Percentiles rank a stretch among this genome's conserved stretches.
These are phyloP conservation scores for Ophiosphaerella herpotricha DNA, from an alignment of 2,329 filamentous ascomycete species.

Conservation along the genomic window DNA sequence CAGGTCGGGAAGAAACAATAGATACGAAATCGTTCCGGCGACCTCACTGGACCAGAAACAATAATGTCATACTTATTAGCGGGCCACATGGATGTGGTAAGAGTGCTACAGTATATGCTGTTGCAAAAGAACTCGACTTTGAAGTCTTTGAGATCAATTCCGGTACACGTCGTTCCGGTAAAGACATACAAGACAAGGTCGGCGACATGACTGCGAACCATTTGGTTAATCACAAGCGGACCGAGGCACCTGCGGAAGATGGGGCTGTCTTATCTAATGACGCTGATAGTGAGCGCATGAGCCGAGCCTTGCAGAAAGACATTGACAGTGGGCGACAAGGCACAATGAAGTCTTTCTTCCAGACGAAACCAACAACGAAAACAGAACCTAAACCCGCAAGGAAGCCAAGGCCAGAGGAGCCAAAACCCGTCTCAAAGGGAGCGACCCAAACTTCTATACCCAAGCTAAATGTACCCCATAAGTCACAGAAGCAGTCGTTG, in stretches of 20 bases:
- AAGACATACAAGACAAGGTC: conserved; percentile 86
- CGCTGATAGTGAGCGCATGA: conserved; percentile 44
- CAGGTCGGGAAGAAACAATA: conserved; percentile 63
- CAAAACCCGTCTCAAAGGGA: conserved; percentile 15
- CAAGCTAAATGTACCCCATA: conserved; percentile 35
- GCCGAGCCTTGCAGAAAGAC: conserved; percentile 59
- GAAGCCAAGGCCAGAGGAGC: conserved; percentile 15
- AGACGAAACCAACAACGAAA: conserved; percentile 41
- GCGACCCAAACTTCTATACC: conserved; percentile 29
- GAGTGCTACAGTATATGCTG: conserved; percentile 87
- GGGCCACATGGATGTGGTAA: conserved; percentile 91
- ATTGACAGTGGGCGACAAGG: conserved; percentile 73
- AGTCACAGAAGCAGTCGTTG: conserved; percentile 82
- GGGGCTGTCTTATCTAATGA: conserved; percentile 20
- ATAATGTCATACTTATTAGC: conserved; percentile 84
- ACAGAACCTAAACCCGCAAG: conserved; percentile 18
- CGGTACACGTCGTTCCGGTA: conserved; percentile 80
- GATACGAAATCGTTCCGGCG: conserved; percentile 40
- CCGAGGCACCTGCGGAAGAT: conserved; percentile 31
- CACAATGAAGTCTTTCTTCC: conserved; percentile 83
- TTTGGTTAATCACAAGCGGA: conserved; percentile 66
- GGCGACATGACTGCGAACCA: conserved; percentile 98
- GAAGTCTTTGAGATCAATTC: conserved; percentile 95
- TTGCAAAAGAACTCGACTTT: conserved; percentile 88
- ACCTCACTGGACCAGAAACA: conserved; percentile 46